These are phyloP conservation scores for Penicillium argentinense DNA, from an alignment of 495 filamentous ascomycete species.

Conservation along the genomic window DNA sequence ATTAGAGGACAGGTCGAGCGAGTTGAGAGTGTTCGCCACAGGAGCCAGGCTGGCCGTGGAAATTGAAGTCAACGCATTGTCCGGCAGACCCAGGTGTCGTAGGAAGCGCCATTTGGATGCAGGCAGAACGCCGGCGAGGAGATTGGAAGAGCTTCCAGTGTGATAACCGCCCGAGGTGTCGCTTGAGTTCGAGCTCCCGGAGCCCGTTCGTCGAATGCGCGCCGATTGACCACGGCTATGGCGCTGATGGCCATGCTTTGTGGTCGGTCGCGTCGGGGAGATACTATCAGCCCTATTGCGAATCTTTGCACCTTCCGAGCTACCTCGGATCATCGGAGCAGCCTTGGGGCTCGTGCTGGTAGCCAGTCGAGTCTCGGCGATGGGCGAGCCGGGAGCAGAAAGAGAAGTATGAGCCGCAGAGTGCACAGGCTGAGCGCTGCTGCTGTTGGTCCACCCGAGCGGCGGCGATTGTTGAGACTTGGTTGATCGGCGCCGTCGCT, in stretches of 20 bases:
- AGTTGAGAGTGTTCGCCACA: constrained; percentile 81
- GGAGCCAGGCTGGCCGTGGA: constrained; percentile 71
- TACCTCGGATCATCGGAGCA: constrained; percentile 48
- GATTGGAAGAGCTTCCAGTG: constrained; percentile 70
- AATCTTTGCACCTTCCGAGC: constrained; percentile 47
- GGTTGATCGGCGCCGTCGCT: constrained; percentile 79
- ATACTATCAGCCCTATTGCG: constrained; percentile 65
- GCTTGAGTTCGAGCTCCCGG: constrained; percentile 89
- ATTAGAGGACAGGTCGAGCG: constrained; percentile 88
- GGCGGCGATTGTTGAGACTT: constrained; percentile 80
- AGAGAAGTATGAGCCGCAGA: constrained; percentile 54
- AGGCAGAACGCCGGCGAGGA: constrained; percentile 65
- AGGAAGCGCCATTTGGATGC: constrained; percentile 92
- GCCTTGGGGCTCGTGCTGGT: constrained; percentile 48
- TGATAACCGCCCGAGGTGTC: constrained; percentile 66
- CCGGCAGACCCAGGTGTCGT: constrained; percentile 84
- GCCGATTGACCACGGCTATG: constrained; percentile 51
- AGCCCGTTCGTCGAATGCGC: constrained; percentile 80
- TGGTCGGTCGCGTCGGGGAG: constrained; percentile 74
- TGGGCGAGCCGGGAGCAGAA: constrained; percentile 66
- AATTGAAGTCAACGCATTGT: constrained; percentile 83
- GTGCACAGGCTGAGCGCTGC: constrained; percentile 53
- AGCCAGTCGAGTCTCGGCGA: constrained; percentile 45
- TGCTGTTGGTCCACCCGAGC: constrained; percentile 50
- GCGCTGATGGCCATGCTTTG: constrained; percentile 66